Evolutionary conservation across 768 basidiomycete species (phyloP), one percentile per base, ranked within the genome.

Genomic region (Boletus subparvulus): DNA sequence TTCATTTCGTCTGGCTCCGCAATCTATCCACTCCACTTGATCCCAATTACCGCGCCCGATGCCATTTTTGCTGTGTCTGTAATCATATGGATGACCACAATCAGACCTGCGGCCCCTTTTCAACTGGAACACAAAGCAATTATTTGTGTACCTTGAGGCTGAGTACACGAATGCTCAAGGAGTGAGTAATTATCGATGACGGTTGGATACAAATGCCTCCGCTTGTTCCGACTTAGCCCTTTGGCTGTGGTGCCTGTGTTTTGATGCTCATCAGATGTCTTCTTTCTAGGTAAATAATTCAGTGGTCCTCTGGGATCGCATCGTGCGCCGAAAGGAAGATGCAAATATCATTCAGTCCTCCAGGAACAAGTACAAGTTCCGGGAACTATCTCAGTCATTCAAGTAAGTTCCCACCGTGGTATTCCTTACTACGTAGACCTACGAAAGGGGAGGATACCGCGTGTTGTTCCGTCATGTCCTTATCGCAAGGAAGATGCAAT

Each of bases 61-160:
- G 26, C 28, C 40, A 41, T 52, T 21, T 47, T 52, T 47, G 32
- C 30, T 54, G 36, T 21, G 12, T 47, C n/a, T 40, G 13, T 32
- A 13, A 49, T 52, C 46, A 42, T 47, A 42, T 49, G 51, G 26
- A 47, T 50, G 52, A 44, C 28, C 30, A 37, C 51, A 36, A 24
- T 46, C 60, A 94, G 94, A 96, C 73, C 77, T 96, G 6, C 77
- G 82, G 10, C 84, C 94, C 13, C 78, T 96, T 32, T 96, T 94
- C 74, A 77, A 94, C 73, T 96, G 93, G 93, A 96, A 96, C 72
- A 95, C 94, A n/a, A 96, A 96, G 73, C 94, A 96, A 68, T 67
- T 96, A 12, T 95, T 96, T 70, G 70, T 95, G 13, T 94, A 91
- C 66, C 80, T 96, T 35, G 83, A 86, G 63, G 94, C 90, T 0